Base-by-base conservation (phyloP, 805 yeast species). In the Cyberlindnera bimundalis region DNA sequence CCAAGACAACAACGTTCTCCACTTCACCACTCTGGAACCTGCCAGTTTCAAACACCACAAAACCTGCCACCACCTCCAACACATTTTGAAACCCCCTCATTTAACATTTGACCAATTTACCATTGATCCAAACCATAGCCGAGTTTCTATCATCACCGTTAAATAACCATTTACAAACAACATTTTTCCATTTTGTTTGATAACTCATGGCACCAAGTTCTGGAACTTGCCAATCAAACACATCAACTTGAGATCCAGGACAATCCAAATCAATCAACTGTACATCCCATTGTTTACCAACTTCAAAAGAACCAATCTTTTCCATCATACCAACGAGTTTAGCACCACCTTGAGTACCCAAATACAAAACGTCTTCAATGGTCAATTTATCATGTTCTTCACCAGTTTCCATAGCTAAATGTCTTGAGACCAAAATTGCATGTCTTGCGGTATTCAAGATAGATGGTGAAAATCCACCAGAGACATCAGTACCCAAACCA, bases 91-190 rank as follows among this genome's bases (percentile, higher is more conserved):
- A 10, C 13, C 6, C 13, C 3, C 14, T 14, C 6, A 8, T 20
- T 36, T 13, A 24, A n/a, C 12, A 33, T 27, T 48, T 59, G 19
- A 85, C 91, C 40, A 65, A 55, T 47, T 73, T 63, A 9, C 98
- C 98, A 55, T 80, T 78, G 29, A 90, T 90, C 84, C 86, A 93
- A 13, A 91, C 96, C 39, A 70, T 70, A 6, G 66, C 56, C 25
- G 91, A 79, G 59, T 93, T 93, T 56, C 98, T 74, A 60, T 93
- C 97, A 63, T 93, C 99, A 15, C 98, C 98, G 43, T 79, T 76
- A 60, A 88, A 93, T 8, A 91, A 67, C 99, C 99, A 93, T 61
- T 88, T 89, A 45, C 85, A 85, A 4, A 89, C 60, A 39, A 86
- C 55, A 55, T 83, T 77, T 21, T 66, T 67, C 58, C 80, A 68